phyloP scores from a whole-genome alignment of 1,284 basidiomycete species.

The Takashimella koratensis region DNA sequence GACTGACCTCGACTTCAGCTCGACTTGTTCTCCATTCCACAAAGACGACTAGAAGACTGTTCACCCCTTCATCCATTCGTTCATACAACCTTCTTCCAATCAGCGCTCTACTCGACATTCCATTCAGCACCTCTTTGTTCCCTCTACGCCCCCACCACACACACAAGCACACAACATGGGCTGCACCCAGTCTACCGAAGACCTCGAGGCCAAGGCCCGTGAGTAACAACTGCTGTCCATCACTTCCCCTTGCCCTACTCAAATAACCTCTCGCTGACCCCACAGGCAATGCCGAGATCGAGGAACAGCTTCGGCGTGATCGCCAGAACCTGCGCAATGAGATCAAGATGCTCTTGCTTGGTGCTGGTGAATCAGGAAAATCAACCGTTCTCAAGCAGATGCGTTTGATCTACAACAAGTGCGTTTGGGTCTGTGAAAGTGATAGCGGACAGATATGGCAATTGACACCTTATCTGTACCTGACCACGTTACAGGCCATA shows the following conservation, averaged over 20 bases:
- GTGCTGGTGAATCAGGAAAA: conserved; percentile 86
- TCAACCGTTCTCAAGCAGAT: conserved; percentile 94
- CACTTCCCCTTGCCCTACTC: too few relatives aligned
- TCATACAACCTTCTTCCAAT: too few relatives aligned
- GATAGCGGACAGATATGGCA: background rate
- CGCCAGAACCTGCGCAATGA: conserved; percentile 88
- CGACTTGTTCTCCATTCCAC: too few relatives aligned
- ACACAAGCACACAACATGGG: conserved; percentile 48
- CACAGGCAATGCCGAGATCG: conserved; percentile 81
- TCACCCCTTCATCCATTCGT: too few relatives aligned
- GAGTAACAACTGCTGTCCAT: too few relatives aligned
- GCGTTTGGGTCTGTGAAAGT: conserved; percentile 9
- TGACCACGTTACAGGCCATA: conserved; percentile 57
- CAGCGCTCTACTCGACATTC: too few relatives aligned
- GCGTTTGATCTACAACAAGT: conserved; percentile 80
- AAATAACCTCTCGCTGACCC: too few relatives aligned
- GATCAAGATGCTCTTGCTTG: conserved; percentile 73
- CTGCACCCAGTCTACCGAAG: conserved; percentile 50
- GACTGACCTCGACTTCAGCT: too few relatives aligned
- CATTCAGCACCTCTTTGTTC: too few relatives aligned
- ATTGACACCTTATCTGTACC: too few relatives aligned
- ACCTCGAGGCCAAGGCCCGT: conserved; percentile 49
- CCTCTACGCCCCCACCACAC: too few relatives aligned
- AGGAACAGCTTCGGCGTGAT: conserved; percentile 90
- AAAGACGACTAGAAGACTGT: too few relatives aligned